These are phyloP conservation scores for Solanum infundibuliforme DNA, from an alignment of 257 asterid genomes.

Conservation along the genomic window DNA sequence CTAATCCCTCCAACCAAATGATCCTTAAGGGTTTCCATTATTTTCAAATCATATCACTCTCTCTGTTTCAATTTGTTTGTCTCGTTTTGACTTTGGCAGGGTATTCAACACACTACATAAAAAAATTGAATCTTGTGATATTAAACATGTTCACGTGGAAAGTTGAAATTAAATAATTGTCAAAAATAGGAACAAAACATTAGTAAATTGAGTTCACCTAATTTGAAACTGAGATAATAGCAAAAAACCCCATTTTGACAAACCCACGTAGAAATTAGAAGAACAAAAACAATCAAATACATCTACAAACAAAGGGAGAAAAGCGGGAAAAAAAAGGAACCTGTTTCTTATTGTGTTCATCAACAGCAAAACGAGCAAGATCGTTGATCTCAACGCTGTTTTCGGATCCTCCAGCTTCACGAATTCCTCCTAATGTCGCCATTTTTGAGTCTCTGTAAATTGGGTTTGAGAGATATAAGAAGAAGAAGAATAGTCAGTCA, in stretches of 20 bases:
- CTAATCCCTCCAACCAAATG: neutral
- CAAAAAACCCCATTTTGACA: neutral
- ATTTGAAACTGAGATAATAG: neutral
- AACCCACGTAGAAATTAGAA: neutral
- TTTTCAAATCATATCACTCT: neutral
- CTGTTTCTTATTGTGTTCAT: constrained; percentile 62
- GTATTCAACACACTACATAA: neutral
- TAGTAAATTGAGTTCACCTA: neutral
- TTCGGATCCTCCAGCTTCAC: constrained; percentile 39
- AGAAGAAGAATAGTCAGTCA: neutral
- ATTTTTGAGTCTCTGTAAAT: constrained; percentile 13
- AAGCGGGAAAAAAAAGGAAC: neutral
- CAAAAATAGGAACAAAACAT: neutral
- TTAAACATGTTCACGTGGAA: neutral
- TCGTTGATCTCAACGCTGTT: constrained; percentile 58
- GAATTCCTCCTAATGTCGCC: constrained; percentile 42
- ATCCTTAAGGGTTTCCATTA: neutral
- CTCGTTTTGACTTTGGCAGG: neutral
- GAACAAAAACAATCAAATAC: neutral
- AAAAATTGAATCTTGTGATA: neutral
- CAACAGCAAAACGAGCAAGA: constrained; percentile 78
- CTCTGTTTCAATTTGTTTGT: neutral
- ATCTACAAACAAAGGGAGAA: neutral
- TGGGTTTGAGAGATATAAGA: neutral
- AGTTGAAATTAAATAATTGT: neutral